phyloP scores from a whole-genome alignment of 2,329 filamentous ascomycete genomes.

The Claviceps cyperi region DNA sequence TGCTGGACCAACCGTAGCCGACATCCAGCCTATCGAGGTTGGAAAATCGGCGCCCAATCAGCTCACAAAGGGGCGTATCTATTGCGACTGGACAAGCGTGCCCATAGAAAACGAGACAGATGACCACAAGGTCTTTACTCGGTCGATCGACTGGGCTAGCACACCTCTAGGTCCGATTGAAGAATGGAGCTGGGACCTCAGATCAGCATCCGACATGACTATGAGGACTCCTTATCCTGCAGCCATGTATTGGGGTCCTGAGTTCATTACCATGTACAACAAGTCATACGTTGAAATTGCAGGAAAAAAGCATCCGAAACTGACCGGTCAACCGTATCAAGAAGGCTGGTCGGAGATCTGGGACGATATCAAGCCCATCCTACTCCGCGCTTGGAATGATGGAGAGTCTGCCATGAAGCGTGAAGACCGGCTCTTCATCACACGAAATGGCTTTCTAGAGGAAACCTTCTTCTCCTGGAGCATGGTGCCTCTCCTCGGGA shows the following conservation, averaged over 20 bases:
- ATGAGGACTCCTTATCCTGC: constrained; percentile 41
- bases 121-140: constrained; percentile 21
- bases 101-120: constrained; percentile 5
- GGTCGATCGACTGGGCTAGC: constrained; percentile 29
- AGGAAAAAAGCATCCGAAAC: constrained; percentile 46
- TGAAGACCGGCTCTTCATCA: constrained; percentile 61
- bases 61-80: constrained; percentile 10
- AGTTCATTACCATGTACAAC: constrained; percentile 52
- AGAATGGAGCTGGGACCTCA: constrained; percentile 31
- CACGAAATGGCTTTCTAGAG: constrained; percentile 53
- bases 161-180: constrained; percentile 32
- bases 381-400: constrained; percentile 48
- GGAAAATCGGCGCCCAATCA: constrained; percentile 13
- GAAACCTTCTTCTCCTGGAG: constrained; percentile 74
- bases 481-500: constrained; percentile 60
- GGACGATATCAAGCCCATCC: constrained; percentile 52
- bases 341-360: constrained; percentile 59
- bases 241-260: constrained; percentile 49
- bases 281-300: constrained; percentile 49
- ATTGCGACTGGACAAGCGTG: constrained; percentile 5
- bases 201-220: constrained; percentile 29
- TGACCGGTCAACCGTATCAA: constrained; percentile 46
- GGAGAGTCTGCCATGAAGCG: constrained; percentile 73
- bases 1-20: neutral
- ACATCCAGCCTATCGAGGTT: constrained; percentile 1